Base-by-base conservation (phyloP, 805 yeast species). In the Myxozyma monticola region DNA sequence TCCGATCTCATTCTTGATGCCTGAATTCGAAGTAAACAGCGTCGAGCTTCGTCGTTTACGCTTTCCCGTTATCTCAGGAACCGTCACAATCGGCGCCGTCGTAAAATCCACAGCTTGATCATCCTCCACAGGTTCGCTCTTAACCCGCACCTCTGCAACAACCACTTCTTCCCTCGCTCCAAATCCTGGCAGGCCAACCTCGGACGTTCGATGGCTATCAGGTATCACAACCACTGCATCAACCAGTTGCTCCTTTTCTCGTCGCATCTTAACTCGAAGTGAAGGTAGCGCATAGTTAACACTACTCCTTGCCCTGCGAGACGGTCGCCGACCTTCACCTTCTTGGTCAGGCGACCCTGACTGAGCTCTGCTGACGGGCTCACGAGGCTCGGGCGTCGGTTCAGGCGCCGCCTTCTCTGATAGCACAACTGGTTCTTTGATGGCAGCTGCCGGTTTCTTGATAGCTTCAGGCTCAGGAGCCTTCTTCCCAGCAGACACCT, bases 211-310 rank as follows among this genome's bases (percentile, higher is more conserved):
- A n/a, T n/a, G n/a, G 29, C 45, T 34, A 25, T 45, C 51, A 6
- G 44, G 67, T 71, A 42, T 18, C 10, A 41, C 44, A 7, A 39
- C 35, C 0, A 83, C 79, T 1, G 89, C 89, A 64, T 80, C 86
- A 2, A 79, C 79, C 37, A 81, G 68, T 55, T 75, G 73, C 26
- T 71, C 83, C 0, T 81, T 72, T 29, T 79, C 80, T 57, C 91
- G 73, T 62, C 95, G 76, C 83, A 84, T 75, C 62, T 85, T 85
- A 14, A 76, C 77, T 34, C 85, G 71, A 45, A 84, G 65, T 1
- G 90, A 80, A 0, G 89, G 88, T 29, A 80, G 72, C 17, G 80
- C 80, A 60, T 87, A 87, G 63, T 81, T 79, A 4, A 87, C 79
- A 9, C 76, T 74, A 34, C 46, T 53, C 6, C 59, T 44, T 9